Evolutionary conservation across 192 early-diverging fungal species (phyloP).

Genomic region (Coemansia sp.): DNA sequence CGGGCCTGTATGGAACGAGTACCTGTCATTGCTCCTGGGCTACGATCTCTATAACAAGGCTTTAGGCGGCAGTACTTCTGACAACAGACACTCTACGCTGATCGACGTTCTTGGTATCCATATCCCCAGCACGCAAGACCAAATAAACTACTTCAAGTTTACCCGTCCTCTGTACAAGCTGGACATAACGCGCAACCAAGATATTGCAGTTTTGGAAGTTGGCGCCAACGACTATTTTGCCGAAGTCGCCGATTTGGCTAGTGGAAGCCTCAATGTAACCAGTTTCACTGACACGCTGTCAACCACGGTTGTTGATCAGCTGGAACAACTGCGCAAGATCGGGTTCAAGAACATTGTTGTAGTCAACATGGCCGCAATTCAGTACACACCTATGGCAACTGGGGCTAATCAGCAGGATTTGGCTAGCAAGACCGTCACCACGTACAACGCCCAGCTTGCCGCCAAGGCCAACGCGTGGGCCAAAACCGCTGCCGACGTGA

Average conservation of each 20-base stretch:
- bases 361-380: constrained; percentile 32
- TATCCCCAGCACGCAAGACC: constrained; percentile 37
- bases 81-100: constrained; percentile 19
- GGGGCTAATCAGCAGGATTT: background rate
- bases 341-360: constrained; percentile 39
- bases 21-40: constrained; percentile 14
- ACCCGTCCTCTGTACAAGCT: constrained; percentile 16
- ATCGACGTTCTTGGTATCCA: constrained; percentile 19
- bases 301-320: constrained; percentile 16
- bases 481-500: constrained; percentile 4
- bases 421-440: constrained; percentile 1
- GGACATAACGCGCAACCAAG: constrained; percentile 11
- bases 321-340: constrained; percentile 29
- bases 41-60: constrained; percentile 40
- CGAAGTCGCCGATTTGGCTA: background rate
- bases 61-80: constrained; percentile 27
- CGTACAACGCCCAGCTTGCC: constrained; percentile 13
- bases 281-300: constrained; percentile 22
- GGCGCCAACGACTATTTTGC: constrained; percentile 43
- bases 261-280: constrained; percentile 6
- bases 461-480: constrained; percentile 24
- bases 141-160: constrained; percentile 41
- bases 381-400: constrained; percentile 27
- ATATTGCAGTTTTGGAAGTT: constrained; percentile 29
- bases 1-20: constrained; percentile 46